Conservation (phyloP, 2,329 filamentous ascomycete species). For the Claviceps quebecensis region DNA sequence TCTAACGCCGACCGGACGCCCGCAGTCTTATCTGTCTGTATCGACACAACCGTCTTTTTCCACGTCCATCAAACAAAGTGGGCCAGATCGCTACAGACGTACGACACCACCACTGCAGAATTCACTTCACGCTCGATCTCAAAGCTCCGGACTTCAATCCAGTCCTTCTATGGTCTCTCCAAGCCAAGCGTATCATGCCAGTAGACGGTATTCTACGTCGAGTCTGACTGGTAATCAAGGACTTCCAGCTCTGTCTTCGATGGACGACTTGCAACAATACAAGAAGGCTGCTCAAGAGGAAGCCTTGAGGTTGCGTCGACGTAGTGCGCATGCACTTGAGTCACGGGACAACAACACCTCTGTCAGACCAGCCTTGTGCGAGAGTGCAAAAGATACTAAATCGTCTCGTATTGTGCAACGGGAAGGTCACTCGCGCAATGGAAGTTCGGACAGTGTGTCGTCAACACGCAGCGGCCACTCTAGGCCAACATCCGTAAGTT, state of each 20-base stretch:
- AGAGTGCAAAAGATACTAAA: constrained; percentile 15
- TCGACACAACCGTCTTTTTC: constrained; percentile 34
- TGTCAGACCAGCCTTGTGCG: constrained; percentile 9
- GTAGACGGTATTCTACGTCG: constrained; percentile 20
- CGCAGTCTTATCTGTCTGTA: constrained; percentile 28
- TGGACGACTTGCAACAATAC: constrained; percentile 56
- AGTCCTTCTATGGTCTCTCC: constrained; percentile 17
- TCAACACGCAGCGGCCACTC: constrained; percentile 46
- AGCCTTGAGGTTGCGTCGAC: constrained; percentile 62
- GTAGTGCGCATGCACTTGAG: constrained; percentile 62
- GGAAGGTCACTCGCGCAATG: constrained; percentile 29
- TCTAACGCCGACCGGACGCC: constrained; percentile 24
- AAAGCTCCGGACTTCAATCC: constrained; percentile 20
- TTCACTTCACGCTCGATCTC: constrained; percentile 22
- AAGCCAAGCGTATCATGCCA: constrained; percentile 9
- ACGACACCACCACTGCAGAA: constrained; percentile 32
- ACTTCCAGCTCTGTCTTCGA: constrained; percentile 30
- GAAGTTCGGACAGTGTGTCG: constrained; percentile 50
- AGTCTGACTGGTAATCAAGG: constrained; percentile 34
- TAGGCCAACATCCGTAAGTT: constrained; percentile 52
- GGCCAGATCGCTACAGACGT: constrained; percentile 68
- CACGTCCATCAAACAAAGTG: constrained; percentile 29
- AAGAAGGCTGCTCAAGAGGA: constrained; percentile 47
- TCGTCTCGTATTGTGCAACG: constrained; percentile 22
- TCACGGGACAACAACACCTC: constrained; percentile 12